Conservation (phyloP, 495 filamentous ascomycete genomes). For the Trichoderma erinaceum region DNA sequence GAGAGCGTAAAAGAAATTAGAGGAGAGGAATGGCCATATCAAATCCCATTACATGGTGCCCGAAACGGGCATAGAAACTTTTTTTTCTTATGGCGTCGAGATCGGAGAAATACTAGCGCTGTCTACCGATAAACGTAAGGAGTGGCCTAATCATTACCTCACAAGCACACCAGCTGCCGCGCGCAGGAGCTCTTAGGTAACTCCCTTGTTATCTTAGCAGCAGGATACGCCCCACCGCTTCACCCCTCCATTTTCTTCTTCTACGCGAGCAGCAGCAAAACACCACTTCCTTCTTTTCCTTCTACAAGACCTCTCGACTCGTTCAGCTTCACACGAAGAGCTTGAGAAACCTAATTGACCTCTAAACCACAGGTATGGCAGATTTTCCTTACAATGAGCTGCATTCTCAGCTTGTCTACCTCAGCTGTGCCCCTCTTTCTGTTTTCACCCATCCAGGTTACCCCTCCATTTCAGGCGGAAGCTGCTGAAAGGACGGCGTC, state of each 20-base stretch:
- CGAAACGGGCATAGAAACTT: not conserved
- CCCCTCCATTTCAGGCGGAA: not conserved
- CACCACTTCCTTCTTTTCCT: not conserved
- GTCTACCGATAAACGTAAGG: constrained; percentile 6
- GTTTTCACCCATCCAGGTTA: not conserved
- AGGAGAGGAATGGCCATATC: not conserved
- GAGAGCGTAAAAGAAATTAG: constrained; percentile 2
- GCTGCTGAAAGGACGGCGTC: not conserved
- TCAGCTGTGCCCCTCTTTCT: not conserved
- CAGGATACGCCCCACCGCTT: not conserved
- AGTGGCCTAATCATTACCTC: constrained; percentile 9
- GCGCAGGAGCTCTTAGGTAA: not conserved
- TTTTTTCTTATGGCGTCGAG: not conserved
- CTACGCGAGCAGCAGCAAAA: constrained; percentile 3
- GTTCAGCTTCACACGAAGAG: not conserved
- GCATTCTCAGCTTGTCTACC: not conserved
- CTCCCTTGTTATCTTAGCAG: not conserved
- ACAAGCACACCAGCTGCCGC: constrained; percentile 3
- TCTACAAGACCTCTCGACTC: not conserved
- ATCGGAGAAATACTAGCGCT: constrained; percentile 9
- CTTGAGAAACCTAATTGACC: not conserved
- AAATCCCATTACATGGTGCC: not conserved
- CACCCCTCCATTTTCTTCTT: constrained; percentile 11
- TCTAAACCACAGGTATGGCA: not conserved
- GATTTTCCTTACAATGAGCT: not conserved